phyloP scores from a whole-genome alignment of 1,284 basidiomycete genomes.

The Cryptococcus sp. region DNA sequence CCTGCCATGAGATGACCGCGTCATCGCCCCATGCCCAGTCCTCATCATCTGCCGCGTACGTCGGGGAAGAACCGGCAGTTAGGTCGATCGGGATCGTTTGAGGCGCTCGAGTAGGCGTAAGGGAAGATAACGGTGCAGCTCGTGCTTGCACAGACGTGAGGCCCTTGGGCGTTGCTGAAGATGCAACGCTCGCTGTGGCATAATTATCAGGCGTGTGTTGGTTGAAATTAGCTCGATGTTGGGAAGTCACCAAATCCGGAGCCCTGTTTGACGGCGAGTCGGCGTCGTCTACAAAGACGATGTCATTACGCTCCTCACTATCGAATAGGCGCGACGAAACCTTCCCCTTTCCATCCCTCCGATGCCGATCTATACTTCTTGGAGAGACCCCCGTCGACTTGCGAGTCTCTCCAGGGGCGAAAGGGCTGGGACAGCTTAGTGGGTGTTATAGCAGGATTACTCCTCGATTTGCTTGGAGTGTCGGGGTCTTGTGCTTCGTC shows the following conservation, averaged over 20 bases:
- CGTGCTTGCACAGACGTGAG: not conserved
- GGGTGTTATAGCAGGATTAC: too few species aligned
- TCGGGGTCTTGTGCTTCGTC: slow-evolving; percentile 2
- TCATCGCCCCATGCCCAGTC: slow-evolving; percentile 34
- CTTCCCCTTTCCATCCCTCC: not conserved
- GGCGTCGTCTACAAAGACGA: too few species aligned
- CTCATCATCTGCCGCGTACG: slow-evolving; percentile 6
- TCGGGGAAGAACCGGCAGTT: not conserved
- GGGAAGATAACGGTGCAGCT: not conserved
- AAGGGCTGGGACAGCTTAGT: slow-evolving; percentile 28
- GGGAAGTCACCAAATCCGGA: too few species aligned
- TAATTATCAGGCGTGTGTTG: too few species aligned
- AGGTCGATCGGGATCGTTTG: not conserved
- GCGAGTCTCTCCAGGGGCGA: slow-evolving; percentile 42
- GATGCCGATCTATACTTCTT: slow-evolving; percentile 17
- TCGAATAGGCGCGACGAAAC: not conserved
- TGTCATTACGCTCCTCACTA: too few species aligned
- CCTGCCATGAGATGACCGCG: slow-evolving; percentile 31
- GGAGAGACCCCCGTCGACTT: slow-evolving; percentile 39
- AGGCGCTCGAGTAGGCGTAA: not conserved
- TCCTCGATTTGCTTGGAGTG: not conserved
- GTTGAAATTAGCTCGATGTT: too few species aligned
- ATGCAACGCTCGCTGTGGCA: too few species aligned
- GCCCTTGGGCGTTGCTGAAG: too few species aligned
- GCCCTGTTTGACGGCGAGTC: too few species aligned